Evolutionary conservation across 1,139 yeast species (phyloP).

Genomic region (Pneumocystis murina): DNA sequence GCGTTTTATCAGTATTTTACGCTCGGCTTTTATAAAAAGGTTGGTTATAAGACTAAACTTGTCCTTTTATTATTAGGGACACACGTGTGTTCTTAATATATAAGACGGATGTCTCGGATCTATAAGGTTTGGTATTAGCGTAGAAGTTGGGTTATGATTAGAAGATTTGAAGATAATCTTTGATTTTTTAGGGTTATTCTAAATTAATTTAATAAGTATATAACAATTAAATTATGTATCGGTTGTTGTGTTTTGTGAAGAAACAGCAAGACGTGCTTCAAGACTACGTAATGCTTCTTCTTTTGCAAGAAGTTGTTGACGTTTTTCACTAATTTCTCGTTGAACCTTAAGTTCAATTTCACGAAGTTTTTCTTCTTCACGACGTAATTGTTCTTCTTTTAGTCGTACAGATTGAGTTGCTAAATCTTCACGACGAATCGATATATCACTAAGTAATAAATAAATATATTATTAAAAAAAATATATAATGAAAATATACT

Average conservation of each 20-base stretch:
- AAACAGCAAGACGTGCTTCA: constrained; percentile 42
- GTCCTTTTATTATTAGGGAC: too few relatives aligned
- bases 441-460: neutral
- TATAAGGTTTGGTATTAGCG: too few relatives aligned
- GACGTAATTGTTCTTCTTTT: constrained; percentile 30
- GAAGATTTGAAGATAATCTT: too few relatives aligned
- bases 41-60: too few relatives aligned
- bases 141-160: too few relatives aligned
- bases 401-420: constrained; percentile 28
- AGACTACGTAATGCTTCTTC: constrained; percentile 77
- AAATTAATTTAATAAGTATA: too few relatives aligned
- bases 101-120: too few relatives aligned
- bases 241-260: neutral
- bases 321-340: constrained; percentile 69
- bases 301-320: constrained; percentile 71
- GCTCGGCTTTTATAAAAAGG: too few relatives aligned
- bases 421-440: constrained; percentile 25
- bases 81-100: too few relatives aligned
- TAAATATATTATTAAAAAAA: neutral
- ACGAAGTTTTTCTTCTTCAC: constrained; percentile 29
- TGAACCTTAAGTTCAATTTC: constrained; percentile 57
- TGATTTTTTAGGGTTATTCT: too few relatives aligned
- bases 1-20: too few relatives aligned
- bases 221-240: neutral
- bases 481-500: constrained; percentile 2